Evolutionary conservation across 2,329 filamentous ascomycete genomes (phyloP).

Genomic region (Colletotrichum camelliae): DNA sequence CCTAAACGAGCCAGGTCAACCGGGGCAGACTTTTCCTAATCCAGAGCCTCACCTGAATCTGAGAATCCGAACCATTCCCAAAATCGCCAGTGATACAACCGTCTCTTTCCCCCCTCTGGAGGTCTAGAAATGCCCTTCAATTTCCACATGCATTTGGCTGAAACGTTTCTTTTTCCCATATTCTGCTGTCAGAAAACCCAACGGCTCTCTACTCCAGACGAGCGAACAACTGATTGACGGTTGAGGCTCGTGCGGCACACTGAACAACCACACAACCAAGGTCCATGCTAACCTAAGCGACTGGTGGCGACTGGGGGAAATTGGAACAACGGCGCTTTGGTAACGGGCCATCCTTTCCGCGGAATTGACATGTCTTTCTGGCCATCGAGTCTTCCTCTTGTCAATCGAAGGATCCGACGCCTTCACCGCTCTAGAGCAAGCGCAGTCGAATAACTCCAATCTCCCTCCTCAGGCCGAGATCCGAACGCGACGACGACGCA

Average conservation of each 20-base stretch:
- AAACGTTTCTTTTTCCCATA: background rate
- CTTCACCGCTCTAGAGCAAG: background rate
- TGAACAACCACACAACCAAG: background rate
- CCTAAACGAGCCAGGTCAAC: background rate
- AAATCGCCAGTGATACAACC: slow-evolving; percentile 6
- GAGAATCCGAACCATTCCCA: slow-evolving; percentile 23
- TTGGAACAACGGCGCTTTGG: background rate
- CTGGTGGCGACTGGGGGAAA: background rate
- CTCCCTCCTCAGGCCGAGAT: background rate
- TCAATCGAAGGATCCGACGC: background rate
- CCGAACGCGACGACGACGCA: background rate
- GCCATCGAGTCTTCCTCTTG: background rate
- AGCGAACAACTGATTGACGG: background rate
- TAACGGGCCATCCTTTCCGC: background rate
- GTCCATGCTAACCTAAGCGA: background rate
- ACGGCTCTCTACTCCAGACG: background rate
- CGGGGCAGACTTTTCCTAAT: slow-evolving; percentile 13
- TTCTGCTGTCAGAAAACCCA: background rate
- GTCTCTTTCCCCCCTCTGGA: background rate
- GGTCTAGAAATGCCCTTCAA: slow-evolving; percentile 1
- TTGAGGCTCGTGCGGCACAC: background rate
- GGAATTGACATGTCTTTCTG: background rate
- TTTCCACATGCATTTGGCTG: slow-evolving; percentile 16
- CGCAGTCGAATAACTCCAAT: background rate
- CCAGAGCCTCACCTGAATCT: slow-evolving; percentile 26